phyloP scores from a whole-genome alignment of 2,329 filamentous ascomycete species.

The Remersonia thermophila region DNA sequence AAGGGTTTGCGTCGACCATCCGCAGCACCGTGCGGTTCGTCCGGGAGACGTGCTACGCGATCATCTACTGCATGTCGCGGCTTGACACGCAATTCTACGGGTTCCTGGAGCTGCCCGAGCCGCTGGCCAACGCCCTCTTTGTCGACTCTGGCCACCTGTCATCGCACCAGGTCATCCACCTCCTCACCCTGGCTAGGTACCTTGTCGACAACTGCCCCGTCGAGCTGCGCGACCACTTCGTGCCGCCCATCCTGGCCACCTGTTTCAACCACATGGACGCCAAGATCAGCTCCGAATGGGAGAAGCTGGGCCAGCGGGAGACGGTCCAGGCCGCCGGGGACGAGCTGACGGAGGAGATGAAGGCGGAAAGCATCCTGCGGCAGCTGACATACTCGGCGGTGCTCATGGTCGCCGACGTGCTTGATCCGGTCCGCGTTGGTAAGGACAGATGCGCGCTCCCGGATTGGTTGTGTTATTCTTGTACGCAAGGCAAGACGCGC shows the following conservation, averaged over 20 bases:
- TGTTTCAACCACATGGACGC: constrained; percentile 78
- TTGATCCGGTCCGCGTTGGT: constrained; percentile 56
- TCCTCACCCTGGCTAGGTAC: constrained; percentile 78
- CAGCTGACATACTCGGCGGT: constrained; percentile 89
- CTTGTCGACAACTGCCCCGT: constrained; percentile 87
- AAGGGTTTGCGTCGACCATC: constrained; percentile 88
- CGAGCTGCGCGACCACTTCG: constrained; percentile 61
- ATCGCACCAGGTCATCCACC: constrained; percentile 85
- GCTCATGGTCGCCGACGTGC: constrained; percentile 77
- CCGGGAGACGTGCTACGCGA: constrained; percentile 85
- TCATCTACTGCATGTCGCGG: constrained; percentile 85
- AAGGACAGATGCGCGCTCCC: too few relatives aligned
- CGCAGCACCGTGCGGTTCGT: constrained; percentile 80
- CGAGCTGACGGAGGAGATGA: constrained; percentile 91
- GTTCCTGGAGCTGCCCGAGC: constrained; percentile 69
- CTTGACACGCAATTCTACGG: constrained; percentile 84
- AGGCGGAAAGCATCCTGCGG: constrained; percentile 85
- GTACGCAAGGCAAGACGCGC: not conserved
- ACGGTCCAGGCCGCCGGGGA: constrained; percentile 55
- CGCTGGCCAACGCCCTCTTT: constrained; percentile 74
- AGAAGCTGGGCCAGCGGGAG: constrained; percentile 54
- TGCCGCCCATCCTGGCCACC: constrained; percentile 69
- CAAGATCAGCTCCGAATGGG: constrained; percentile 84
- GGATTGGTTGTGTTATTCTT: not conserved
- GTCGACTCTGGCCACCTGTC: constrained; percentile 71